Evolutionary conservation across 176 grass and related monocot genomes (phyloP), one percentile per base, ranked within the genome.

Genomic region (Lolium perenne): DNA sequence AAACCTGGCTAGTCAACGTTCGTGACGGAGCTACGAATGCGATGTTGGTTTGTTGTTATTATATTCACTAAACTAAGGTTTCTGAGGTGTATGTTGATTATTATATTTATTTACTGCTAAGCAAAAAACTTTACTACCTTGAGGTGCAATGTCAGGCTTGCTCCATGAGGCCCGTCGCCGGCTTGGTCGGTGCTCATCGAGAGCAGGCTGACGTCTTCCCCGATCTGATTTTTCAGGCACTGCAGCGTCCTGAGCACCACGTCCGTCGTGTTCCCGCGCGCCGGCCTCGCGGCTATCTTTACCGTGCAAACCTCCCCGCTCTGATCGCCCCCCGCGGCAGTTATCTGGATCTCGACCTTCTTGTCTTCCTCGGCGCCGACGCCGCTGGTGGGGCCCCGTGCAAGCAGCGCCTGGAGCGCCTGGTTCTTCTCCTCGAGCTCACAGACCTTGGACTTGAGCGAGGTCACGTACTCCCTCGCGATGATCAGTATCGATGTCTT

Each of bases 401-500:
- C 5, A 5, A 95, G 64, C 71, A 77, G 84, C 38, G 81, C 69
- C 77, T 98, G 82, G 5, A 98, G 88, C 45, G 11, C 74, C 63
- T 48, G 84, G 86, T 95, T 98, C 88, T 90, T 94, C 88, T 95
- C 86, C 68, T 98, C 90, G 5, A 98, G 88, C 35, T 92, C 91
- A 2, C 35, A 76, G 20, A 92, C 55, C 86, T 85, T 91, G 79
- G 83, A 58, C 76, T 82, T 87, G 23, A 98, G 85, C 7, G 76
- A 81, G 16, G 80, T 91, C 38, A 98, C 43, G 86, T 95, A 95
- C 26, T 89, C 92, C 82, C 71, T 94, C 32, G 96, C 89, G 10
- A 80, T 90, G 53, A 84, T 81, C 82, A 98, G 92, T 80, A 95
- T 87, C 32, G 96, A 95, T n/a, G 90, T 89, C 84, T 98, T 98